Conservation (phyloP, 495 filamentous ascomycete species). For the Penicillium egyptiacum region DNA sequence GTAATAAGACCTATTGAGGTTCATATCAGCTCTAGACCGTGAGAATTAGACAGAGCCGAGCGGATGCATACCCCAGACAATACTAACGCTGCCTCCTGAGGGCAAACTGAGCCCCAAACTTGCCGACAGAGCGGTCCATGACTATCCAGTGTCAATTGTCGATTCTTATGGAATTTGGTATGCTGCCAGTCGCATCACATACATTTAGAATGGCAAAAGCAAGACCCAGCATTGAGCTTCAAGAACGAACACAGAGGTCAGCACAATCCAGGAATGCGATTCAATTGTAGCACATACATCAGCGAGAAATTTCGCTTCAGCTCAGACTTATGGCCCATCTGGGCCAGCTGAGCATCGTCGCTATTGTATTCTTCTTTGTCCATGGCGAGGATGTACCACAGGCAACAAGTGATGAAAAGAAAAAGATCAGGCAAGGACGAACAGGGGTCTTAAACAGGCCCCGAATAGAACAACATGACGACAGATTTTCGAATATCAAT, state of each 20-base stretch:
- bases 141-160: conserved; percentile 30
- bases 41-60: neutral
- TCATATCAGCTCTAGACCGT: neutral
- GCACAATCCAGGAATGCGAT: neutral
- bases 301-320: conserved; percentile 58
- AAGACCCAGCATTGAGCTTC: conserved; percentile 52
- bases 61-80: conserved; percentile 47
- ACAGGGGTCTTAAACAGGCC: conserved; percentile 13
- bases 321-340: conserved; percentile 64
- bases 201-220: conserved; percentile 56
- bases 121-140: conserved; percentile 54
- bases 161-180: conserved; percentile 1
- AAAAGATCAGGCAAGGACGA: conserved; percentile 1
- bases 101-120: conserved; percentile 51
- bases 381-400: conserved; percentile 18
- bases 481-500: conserved; percentile 13
- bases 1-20: conserved; percentile 56
- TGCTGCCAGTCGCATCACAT: conserved; percentile 16
- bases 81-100: conserved; percentile 47
- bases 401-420: conserved; percentile 1
- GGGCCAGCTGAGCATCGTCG: conserved; percentile 57
- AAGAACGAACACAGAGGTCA: conserved; percentile 8
- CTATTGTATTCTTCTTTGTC: conserved; percentile 26
- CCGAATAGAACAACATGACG: conserved; percentile 13
- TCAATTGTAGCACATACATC: conserved; percentile 32